Evolutionary conservation across 306 rosid genomes (phyloP).

Genomic region (Cucurbita ficifolia): DNA sequence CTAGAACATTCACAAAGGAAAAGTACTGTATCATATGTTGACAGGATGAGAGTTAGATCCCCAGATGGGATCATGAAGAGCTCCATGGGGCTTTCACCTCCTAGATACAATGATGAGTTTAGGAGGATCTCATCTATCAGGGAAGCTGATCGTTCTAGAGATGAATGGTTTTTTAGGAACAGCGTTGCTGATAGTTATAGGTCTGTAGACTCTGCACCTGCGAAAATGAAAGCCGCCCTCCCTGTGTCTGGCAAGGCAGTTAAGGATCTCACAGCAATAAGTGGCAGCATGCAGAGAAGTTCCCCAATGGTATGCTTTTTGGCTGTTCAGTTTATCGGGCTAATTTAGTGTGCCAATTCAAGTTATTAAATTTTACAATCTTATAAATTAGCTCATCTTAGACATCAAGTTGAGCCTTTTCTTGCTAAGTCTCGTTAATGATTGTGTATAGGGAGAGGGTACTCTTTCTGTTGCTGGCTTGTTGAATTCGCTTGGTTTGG

Average conservation of each 20-base stretch:
- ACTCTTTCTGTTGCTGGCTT: conserved; percentile 32
- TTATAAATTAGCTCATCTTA: background rate
- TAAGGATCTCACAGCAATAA: conserved; percentile 14
- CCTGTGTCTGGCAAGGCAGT: conserved; percentile 20
- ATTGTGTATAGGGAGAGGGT: conserved; percentile 21
- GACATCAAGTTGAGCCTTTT: background rate
- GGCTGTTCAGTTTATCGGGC: background rate
- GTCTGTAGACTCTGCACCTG: conserved; percentile 13
- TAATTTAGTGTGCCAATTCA: background rate
- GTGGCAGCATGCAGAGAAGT: conserved; percentile 16
- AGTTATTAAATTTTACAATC: background rate
- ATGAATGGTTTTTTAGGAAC: conserved; percentile 17
- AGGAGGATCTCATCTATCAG: conserved; percentile 18
- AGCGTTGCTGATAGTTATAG: conserved; percentile 17
- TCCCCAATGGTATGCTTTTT: conserved; percentile 18
- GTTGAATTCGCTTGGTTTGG: conserved; percentile 45
- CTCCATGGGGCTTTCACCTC: conserved; percentile 20
- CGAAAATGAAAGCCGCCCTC: conserved; percentile 12
- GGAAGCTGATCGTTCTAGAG: conserved; percentile 17
- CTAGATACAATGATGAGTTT: conserved; percentile 14
- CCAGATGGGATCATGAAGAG: conserved; percentile 14
- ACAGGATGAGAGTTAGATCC: conserved; percentile 28
- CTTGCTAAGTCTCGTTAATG: background rate
- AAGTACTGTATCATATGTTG: conserved; percentile 8
- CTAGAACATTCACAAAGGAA: conserved; percentile 19